Conservation (phyloP, 2,329 filamentous ascomycete species). For the Cercospora zeina region DNA sequence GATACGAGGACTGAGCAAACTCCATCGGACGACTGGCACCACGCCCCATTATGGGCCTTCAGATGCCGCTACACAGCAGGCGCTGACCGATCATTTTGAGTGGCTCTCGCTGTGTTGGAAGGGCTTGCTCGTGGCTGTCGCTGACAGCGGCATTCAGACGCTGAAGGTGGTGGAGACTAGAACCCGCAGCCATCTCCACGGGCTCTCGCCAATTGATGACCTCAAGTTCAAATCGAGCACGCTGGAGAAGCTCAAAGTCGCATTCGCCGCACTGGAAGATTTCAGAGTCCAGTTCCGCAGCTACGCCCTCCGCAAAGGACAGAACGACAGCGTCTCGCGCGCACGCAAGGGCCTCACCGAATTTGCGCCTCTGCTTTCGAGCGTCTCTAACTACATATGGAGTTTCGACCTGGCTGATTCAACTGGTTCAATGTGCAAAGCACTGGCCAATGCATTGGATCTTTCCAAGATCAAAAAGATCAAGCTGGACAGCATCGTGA, state of each 20-base stretch:
- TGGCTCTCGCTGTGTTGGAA: constrained; percentile 29
- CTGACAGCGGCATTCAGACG: constrained; percentile 24
- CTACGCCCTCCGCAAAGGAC: constrained; percentile 13
- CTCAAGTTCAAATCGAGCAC: constrained; percentile 23
- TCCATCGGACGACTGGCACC: constrained; percentile 26
- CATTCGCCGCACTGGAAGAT: constrained; percentile 25
- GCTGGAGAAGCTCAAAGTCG: constrained; percentile 14
- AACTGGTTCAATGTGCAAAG: constrained; percentile 15
- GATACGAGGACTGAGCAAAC: constrained; percentile 29
- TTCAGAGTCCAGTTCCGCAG: constrained; percentile 24
- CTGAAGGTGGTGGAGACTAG: constrained; percentile 23
- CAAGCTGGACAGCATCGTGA: constrained; percentile 20
- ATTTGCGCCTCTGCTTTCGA: constrained; percentile 18
- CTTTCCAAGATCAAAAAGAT: constrained; percentile 22
- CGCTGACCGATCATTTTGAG: constrained; percentile 18
- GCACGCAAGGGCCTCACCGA: constrained; percentile 16
- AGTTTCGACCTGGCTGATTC: constrained; percentile 17
- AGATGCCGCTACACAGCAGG: not conserved
- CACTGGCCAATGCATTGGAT: constrained; percentile 18
- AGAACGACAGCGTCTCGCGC: not conserved
- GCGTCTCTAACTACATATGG: constrained; percentile 14
- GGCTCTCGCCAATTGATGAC: constrained; percentile 23
- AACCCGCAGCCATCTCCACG: constrained; percentile 13
- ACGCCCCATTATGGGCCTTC: constrained; percentile 16
- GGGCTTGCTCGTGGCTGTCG: constrained; percentile 26